Conservation (phyloP, 1,284 basidiomycete genomes). For the Naganishia sp. region DNA sequence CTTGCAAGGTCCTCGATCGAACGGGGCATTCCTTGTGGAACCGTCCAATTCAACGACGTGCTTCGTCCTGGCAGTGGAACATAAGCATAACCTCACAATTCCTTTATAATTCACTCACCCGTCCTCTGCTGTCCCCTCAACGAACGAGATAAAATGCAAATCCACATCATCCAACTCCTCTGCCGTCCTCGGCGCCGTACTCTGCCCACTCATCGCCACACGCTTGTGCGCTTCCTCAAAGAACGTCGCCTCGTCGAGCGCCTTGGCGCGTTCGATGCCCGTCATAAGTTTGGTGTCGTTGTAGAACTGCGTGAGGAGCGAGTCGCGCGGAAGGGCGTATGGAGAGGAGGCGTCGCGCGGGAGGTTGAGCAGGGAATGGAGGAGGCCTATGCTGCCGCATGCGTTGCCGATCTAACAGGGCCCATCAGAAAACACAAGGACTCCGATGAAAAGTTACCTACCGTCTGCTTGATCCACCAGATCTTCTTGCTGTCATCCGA, state of each 20-base stretch:
- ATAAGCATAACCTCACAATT: neutral
- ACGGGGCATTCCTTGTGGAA: constrained; percentile 64
- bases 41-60: constrained; percentile 82
- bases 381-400: constrained; percentile 78
- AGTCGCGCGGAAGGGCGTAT: constrained; percentile 38
- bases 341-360: constrained; percentile 35
- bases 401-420: constrained; percentile 73
- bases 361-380: constrained; percentile 64
- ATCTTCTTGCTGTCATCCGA: constrained; percentile 60
- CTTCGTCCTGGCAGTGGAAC: constrained; percentile 42
- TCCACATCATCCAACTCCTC: constrained; percentile 62
- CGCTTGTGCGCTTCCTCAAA: constrained; percentile 74
- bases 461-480: constrained; percentile 57
- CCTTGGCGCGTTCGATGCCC: constrained; percentile 65
- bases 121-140: constrained; percentile 59
- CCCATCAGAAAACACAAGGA: neutral
- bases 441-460: constrained; percentile 36
- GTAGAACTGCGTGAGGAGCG: constrained; percentile 47
- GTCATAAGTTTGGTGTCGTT: constrained; percentile 40
- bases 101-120: constrained; percentile 34
- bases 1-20: constrained; percentile 67
- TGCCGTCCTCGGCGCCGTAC: constrained; percentile 53
- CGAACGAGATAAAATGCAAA: constrained; percentile 82
- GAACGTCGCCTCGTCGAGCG: constrained; percentile 71
- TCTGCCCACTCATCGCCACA: constrained; percentile 70